Conservation (phyloP, 495 filamentous ascomycete genomes). For the Daldinia vernicosa region DNA sequence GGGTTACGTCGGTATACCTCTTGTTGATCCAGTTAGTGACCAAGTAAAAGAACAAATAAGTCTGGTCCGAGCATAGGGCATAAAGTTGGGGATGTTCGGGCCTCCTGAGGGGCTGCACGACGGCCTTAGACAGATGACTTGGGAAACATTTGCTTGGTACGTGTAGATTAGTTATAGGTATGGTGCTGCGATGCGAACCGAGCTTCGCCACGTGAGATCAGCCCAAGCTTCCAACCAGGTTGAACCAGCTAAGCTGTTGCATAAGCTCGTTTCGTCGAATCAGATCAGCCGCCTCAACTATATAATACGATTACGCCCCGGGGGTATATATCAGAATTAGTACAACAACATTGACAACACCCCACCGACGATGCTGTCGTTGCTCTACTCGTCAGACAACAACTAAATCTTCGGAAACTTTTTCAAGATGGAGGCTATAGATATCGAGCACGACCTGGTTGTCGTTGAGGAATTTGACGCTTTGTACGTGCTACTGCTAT, state of each 20-base stretch:
- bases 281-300: conserved; percentile 9
- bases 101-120: conserved; percentile 28
- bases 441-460: conserved; percentile 51
- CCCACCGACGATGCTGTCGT: conserved; percentile 37
- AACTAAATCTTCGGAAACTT: conserved; percentile 7
- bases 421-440: conserved; percentile 43
- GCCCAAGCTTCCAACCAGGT: conserved; percentile 35
- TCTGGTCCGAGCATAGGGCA: neutral
- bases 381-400: conserved; percentile 34
- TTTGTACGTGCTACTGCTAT: conserved; percentile 50
- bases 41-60: conserved; percentile 15
- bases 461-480: conserved; percentile 59
- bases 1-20: conserved; percentile 8
- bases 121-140: conserved; percentile 36
- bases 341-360: conserved; percentile 29
- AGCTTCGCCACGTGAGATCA: conserved; percentile 39
- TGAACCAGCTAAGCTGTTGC: conserved; percentile 37
- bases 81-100: conserved; percentile 19
- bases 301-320: conserved; percentile 18
- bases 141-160: conserved; percentile 21
- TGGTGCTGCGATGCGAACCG: conserved; percentile 31
- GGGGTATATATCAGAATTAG: conserved; percentile 14
- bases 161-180: conserved; percentile 36
- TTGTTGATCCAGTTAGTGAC: conserved; percentile 16
- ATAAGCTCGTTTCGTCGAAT: conserved; percentile 26